Evolutionary conservation across 1,139 yeast species (phyloP), one percentile per base, ranked within the genome.

Genomic region (Scheffersomyces lignicola): DNA sequence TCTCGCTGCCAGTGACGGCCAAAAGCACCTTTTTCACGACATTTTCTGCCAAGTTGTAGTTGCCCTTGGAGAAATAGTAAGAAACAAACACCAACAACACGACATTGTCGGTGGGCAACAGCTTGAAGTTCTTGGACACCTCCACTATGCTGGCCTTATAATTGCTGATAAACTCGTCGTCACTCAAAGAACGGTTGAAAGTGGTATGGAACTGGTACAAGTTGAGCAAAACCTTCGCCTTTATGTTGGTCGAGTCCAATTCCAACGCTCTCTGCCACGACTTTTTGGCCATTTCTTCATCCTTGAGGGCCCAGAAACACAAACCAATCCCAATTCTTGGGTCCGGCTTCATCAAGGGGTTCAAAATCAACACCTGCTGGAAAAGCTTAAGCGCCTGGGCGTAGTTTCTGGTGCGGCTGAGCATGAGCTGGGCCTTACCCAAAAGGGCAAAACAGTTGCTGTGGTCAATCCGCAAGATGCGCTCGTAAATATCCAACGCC

Each of bases 301-400:
- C 96, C 37, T 83, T 83, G 41, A 92, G 66, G 42, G 80, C 78
- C 97, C 97, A 92, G 55, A 83, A 90, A 59, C 97, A 90, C 48
- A 92, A 68, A 27, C 98, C 99, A 45, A 92, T 81, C 16, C 98
- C 99, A 39, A 92, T 75, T 60, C 99, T 73, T 14, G 98, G 95
- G 59, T 92, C 98, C 1, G 97, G 97, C 44, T 75, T 74, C 52
- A 84, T 67, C 25, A 80, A 54, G 2, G 97, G 97, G 44, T 88
- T 82, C 34, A 83, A 69, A 31, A 82, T 73, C 46, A 92, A 69
- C 7, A 87, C 83, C 45, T 83, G 86, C 62, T 92, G 99, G 59
- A 85, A 92, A 30, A 85, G 60, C 54, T 83, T 83, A 48, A 92
- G 73, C 12, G 97, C 92, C 7, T 73, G 79, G 21, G 74, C 58